Percentiles rank a stretch among this genome's conserved stretches.
Evolutionary conservation across 108 stramenopile genomes (phyloP).

Genomic region (Nitzschia sp.): DNA sequence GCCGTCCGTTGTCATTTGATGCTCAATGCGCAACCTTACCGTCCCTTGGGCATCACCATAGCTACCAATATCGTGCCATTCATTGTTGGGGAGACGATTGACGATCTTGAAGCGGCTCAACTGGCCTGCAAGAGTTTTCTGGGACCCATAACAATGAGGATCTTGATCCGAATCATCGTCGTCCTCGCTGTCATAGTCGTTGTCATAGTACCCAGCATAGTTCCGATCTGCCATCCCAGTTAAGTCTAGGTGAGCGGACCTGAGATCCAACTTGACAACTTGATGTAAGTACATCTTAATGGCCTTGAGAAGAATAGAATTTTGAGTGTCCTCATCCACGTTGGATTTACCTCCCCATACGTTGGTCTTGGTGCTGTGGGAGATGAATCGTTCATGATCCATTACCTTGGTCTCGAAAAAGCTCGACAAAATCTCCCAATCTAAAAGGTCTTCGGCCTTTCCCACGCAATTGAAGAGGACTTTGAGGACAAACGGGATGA

Average conservation of each 20-base stretch:
- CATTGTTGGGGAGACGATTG: conserved; percentile 25
- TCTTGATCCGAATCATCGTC: conserved; percentile 18
- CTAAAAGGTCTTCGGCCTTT: conserved; percentile 5
- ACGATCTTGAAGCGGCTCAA: conserved; percentile 42
- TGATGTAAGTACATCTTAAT: conserved; percentile 47
- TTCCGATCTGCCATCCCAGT: conserved; percentile 30
- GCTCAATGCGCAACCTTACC: conserved; percentile 20
- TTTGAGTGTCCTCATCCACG: conserved; percentile 41
- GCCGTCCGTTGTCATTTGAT: conserved; percentile 18
- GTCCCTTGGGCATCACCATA: conserved; percentile 18
- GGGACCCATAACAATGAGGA: no score
- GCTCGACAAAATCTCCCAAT: conserved; percentile 9
- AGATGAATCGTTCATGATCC: conserved; percentile 41
- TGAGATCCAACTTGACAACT: conserved; percentile 25
- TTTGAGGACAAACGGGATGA: conserved; percentile 53
- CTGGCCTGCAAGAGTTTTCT: conserved; percentile 31
- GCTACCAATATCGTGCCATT: conserved; percentile 36
- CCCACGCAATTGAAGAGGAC: conserved; percentile 22
- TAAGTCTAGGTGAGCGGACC: conserved; percentile 32
- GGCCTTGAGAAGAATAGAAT: conserved; percentile 47
- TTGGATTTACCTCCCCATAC: conserved; percentile 22
- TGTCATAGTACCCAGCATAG: not conserved
- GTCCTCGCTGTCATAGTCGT: conserved; percentile 19
- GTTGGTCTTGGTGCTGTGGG: conserved; percentile 11
- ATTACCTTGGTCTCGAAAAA: no score